Percentiles rank a stretch among this genome's conserved stretches.
These are phyloP conservation scores for Cyberlindnera maritima DNA, from an alignment of 805 yeast genomes.

Conservation along the genomic window DNA sequence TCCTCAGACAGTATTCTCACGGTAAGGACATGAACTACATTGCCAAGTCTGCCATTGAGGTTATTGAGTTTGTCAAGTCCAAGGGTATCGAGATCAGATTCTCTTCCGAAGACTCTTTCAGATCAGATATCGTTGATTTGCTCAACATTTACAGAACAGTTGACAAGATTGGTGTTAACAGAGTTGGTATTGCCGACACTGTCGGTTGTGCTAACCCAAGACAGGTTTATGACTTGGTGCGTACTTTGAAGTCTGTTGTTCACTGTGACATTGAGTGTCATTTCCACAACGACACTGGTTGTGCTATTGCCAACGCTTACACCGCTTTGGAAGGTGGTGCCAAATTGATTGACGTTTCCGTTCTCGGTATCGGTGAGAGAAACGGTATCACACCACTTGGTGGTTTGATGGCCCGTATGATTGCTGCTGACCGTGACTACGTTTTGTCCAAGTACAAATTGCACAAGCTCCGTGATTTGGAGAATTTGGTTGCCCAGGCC, in stretches of 20 bases:
- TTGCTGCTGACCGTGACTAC: constrained; percentile 96
- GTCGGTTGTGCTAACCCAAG: constrained; percentile 99
- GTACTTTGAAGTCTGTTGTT: constrained; percentile 90
- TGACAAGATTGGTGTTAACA: constrained; percentile 94
- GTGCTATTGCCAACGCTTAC: constrained; percentile 98
- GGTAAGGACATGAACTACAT: constrained; percentile 99
- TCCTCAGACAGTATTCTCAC: constrained; percentile 90
- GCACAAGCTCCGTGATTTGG: constrained; percentile 93
- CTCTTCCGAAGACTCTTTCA: constrained; percentile 95
- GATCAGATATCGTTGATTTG: constrained; percentile 93
- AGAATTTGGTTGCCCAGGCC: constrained; percentile 93
- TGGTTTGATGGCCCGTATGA: constrained; percentile 98
- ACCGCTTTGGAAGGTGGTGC: constrained; percentile 99
- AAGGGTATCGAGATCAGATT: constrained; percentile 97
- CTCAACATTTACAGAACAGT: constrained; percentile 95
- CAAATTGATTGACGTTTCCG: constrained; percentile 88
- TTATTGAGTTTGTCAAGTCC: constrained; percentile 93
- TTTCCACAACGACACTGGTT: constrained; percentile 98
- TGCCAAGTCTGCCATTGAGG: constrained; percentile 94
- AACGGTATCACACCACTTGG: constrained; percentile 98
- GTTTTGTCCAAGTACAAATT: constrained; percentile 91
- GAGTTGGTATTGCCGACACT: constrained; percentile 99
- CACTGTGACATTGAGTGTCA: constrained; percentile 98
- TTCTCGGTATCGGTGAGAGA: constrained; percentile 97
- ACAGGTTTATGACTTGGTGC: constrained; percentile 94